These are phyloP conservation scores for Leptographium procerum DNA, from an alignment of 2,329 filamentous ascomycete genomes.

Conservation along the genomic window DNA sequence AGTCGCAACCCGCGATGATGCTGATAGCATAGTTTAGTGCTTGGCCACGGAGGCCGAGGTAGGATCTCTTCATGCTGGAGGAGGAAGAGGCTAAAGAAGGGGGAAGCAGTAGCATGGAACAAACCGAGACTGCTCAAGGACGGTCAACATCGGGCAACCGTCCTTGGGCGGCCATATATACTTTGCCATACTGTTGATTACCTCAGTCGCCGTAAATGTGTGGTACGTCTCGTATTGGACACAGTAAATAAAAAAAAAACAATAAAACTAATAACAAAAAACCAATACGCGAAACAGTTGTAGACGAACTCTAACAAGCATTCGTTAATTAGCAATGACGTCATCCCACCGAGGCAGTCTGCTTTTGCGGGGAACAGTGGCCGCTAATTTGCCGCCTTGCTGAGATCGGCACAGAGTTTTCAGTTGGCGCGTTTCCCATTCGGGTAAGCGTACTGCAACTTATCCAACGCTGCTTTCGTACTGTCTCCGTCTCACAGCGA, in stretches of 20 bases:
- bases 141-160: too few relatives aligned
- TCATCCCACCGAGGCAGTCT: not conserved
- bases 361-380: not conserved
- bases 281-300: not conserved
- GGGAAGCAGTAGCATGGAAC: too few relatives aligned
- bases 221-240: not conserved
- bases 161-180: not conserved
- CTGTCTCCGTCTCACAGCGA: too few relatives aligned
- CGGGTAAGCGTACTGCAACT: too few relatives aligned
- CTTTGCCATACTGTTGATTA: not conserved
- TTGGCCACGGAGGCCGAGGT: constrained; percentile 54
- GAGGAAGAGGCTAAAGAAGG: not conserved
- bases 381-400: not conserved
- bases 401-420: not conserved
- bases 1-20: constrained; percentile 61
- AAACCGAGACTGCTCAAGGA: too few relatives aligned
- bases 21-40: constrained; percentile 58
- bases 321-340: not conserved
- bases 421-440: too few relatives aligned
- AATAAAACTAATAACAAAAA: not conserved
- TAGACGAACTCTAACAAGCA: too few relatives aligned
- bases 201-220: not conserved
- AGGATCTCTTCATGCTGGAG: constrained; percentile 21
- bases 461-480: too few relatives aligned
- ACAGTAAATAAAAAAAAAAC: not conserved